A percentile compares a stretch with the other conserved stretches of the same genome.
phyloP scores from a whole-genome alignment of 345 rosid species.

The Melastoma malabathricum region DNA sequence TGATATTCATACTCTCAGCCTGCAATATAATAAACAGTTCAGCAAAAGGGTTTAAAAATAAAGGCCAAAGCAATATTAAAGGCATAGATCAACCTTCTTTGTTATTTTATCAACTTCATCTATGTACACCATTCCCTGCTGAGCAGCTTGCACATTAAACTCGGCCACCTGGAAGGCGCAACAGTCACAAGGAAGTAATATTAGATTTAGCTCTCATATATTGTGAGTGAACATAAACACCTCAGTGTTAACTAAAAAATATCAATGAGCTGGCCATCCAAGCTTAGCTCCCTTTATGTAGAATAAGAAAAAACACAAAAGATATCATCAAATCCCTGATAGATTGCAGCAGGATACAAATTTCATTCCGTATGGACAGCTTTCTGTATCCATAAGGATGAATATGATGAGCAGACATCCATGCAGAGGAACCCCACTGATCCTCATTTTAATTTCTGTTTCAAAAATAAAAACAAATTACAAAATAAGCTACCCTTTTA shows the following conservation, averaged over 20 bases:
- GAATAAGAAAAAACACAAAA: no score
- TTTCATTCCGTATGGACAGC: no score
- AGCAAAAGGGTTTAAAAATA: constrained; percentile 3
- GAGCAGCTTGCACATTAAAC: constrained; percentile 94
- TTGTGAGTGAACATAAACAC: constrained; percentile 5
- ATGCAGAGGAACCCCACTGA: constrained; percentile 2
- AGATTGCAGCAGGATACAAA: no score
- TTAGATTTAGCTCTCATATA: neutral
- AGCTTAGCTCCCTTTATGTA: no score
- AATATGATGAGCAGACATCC: neutral
- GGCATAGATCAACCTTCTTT: constrained; percentile 43
- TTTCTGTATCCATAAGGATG: neutral
- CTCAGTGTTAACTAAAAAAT: no score
- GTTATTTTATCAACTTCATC: constrained; percentile 99
- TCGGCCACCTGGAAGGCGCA: constrained; percentile 49
- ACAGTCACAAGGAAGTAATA: no score
- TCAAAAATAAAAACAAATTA: no score
- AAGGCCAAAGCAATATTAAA: neutral
- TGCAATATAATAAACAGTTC: constrained; percentile 18
- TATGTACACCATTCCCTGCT: constrained; percentile 86
- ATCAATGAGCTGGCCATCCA: no score
- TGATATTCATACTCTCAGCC: constrained; percentile 90
- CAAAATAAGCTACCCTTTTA: no score
- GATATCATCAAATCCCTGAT: no score
- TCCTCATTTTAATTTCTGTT: no score